Evolutionary conservation across 768 basidiomycete species (phyloP).

Genomic region (Macrocybe gigantea): DNA sequence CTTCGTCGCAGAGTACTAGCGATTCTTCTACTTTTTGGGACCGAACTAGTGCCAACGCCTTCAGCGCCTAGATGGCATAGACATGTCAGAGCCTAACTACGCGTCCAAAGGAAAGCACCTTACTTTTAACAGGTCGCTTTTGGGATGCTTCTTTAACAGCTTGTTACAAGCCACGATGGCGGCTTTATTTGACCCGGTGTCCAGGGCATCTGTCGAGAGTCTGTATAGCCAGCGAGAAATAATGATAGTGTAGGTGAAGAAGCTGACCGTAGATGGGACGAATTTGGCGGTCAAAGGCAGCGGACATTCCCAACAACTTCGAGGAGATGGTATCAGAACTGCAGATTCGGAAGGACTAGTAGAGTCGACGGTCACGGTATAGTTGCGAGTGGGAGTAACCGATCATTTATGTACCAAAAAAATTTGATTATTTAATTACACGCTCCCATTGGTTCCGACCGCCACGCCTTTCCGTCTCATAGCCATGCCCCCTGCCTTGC

Average conservation of each 20-base stretch:
- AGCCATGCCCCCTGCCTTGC: constrained; percentile 42
- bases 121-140: constrained; percentile 68
- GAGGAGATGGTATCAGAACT: background rate
- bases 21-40: constrained; percentile 85
- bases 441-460: too few species aligned
- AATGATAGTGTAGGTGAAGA: background rate
- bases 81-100: background rate
- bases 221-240: constrained; percentile 1
- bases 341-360: too few species aligned
- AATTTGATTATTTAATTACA: background rate
- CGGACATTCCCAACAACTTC: constrained; percentile 33
- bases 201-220: constrained; percentile 62
- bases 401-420: too few species aligned
- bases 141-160: constrained; percentile 79
- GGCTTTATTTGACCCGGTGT: constrained; percentile 82
- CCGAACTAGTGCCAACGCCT: constrained; percentile 79
- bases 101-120: constrained; percentile 3
- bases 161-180: constrained; percentile 85
- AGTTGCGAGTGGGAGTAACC: background rate
- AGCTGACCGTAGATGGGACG: constrained; percentile 76
- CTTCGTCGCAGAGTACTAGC: constrained; percentile 71
- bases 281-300: constrained; percentile 75
- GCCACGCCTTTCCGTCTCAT: background rate
- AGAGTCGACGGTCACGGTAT: background rate
- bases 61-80: constrained; percentile 45